Evolutionary conservation across 345 rosid species (phyloP).

Genomic region (Toxicodendron radicans): DNA sequence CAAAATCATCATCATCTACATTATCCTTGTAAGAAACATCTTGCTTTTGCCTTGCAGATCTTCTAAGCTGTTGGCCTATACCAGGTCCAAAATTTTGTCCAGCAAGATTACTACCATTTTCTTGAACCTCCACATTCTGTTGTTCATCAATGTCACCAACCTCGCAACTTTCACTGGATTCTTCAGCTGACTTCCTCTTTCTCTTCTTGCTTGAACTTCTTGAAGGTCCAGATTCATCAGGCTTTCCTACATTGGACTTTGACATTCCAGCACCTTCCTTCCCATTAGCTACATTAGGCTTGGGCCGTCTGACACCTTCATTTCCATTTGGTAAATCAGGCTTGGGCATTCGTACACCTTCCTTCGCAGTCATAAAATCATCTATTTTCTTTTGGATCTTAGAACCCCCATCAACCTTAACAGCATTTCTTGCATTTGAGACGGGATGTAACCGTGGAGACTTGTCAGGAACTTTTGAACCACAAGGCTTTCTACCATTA

Average conservation of each 20-base stretch:
- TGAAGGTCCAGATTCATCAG: slow-evolving; percentile 10
- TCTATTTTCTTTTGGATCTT: slow-evolving; percentile 34
- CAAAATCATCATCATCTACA: slow-evolving; percentile 31
- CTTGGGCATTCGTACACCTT: slow-evolving; percentile 24
- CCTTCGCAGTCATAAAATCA: slow-evolving; percentile 27
- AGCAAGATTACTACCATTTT: slow-evolving; percentile 24
- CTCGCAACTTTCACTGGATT: slow-evolving; percentile 41
- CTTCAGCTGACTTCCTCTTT: slow-evolving; percentile 31
- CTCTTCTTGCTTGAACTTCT: slow-evolving; percentile 32
- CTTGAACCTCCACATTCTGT: slow-evolving; percentile 23
- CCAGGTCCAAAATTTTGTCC: slow-evolving; percentile 19
- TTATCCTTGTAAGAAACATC: slow-evolving; percentile 36
- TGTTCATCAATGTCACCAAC: slow-evolving; percentile 32
- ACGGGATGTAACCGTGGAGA: slow-evolving; percentile 21
- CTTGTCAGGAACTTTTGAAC: slow-evolving; percentile 18
- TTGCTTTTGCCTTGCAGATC: slow-evolving; percentile 54
- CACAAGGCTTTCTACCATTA: slow-evolving; percentile 33
- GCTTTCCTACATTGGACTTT: slow-evolving; percentile 25
- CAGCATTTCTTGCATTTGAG: slow-evolving; percentile 21
- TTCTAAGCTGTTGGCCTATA: slow-evolving; percentile 35
- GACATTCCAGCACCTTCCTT: slow-evolving; percentile 28
- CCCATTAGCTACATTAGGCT: slow-evolving; percentile 15
- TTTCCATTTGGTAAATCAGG: neutral
- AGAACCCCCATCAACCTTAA: slow-evolving; percentile 26
- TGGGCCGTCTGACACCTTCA: too few relatives aligned